These are phyloP conservation scores for Entophlyctis helioformis DNA, from an alignment of 192 early-diverging fungal genomes.

Conservation along the genomic window DNA sequence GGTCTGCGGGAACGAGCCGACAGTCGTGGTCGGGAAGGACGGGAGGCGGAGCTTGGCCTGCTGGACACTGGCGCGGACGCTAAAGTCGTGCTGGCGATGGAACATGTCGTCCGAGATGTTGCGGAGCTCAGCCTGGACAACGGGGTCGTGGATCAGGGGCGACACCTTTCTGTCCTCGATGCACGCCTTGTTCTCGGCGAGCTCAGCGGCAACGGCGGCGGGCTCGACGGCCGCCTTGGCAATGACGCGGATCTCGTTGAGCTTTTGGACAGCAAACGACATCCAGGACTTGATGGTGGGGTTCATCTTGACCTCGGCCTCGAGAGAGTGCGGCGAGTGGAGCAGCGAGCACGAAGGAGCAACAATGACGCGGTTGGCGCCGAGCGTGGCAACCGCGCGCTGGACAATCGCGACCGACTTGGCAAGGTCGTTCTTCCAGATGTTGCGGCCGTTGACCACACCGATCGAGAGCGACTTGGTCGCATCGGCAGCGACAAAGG, in stretches of 20 bases:
- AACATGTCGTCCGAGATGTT: constrained; percentile 58
- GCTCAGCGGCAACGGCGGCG: constrained; percentile 47
- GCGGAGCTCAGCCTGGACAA: constrained; percentile 50
- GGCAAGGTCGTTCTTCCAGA: constrained; percentile 88
- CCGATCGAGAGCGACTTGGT: constrained; percentile 78
- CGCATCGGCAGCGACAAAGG: constrained; percentile 26
- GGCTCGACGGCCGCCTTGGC: constrained; percentile 42
- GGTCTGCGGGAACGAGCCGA: constrained; percentile 98
- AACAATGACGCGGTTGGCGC: constrained; percentile 66
- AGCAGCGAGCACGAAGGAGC: constrained; percentile 85
- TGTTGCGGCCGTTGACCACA: constrained; percentile 91
- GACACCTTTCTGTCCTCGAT: constrained; percentile 59
- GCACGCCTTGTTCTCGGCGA: constrained; percentile 51
- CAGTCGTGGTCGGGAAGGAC: constrained; percentile 90
- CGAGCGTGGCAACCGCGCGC: constrained; percentile 54
- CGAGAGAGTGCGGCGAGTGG: constrained; percentile 83
- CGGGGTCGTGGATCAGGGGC: constrained; percentile 66
- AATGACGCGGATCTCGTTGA: constrained; percentile 65
- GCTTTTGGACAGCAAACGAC: constrained; percentile 87
- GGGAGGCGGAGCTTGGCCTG: constrained; percentile 69
- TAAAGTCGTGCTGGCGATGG: constrained; percentile 62
- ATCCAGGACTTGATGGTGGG: constrained; percentile 83
- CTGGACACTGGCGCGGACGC: constrained; percentile 60
- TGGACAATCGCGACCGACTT: constrained; percentile 55
- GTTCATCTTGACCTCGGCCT: constrained; percentile 56